These are phyloP conservation scores for Beauveria pseudobassiana DNA, from an alignment of 2,329 filamentous ascomycete species.

Conservation along the genomic window DNA sequence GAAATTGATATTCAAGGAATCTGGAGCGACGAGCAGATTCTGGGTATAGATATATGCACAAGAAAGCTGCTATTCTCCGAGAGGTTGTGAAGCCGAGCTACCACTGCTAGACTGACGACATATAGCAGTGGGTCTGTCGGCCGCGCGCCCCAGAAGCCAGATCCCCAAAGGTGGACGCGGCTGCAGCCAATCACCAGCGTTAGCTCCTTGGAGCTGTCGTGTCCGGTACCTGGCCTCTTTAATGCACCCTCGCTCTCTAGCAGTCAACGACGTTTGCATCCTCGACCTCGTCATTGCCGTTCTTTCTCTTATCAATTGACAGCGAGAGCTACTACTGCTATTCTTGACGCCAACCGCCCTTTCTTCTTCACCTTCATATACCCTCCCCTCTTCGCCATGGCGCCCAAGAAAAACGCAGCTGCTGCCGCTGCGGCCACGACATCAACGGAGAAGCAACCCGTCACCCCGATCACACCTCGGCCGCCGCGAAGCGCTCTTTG, in stretches of 20 bases:
- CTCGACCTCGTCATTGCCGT: background rate
- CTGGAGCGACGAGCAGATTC: background rate
- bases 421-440: slow-evolving; percentile 23
- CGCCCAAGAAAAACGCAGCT: slow-evolving; percentile 41
- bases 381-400: slow-evolving; percentile 29
- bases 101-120: slow-evolving; percentile 12
- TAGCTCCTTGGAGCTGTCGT: slow-evolving; percentile 29
- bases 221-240: slow-evolving; percentile 18
- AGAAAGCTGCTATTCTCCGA: background rate
- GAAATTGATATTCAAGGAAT: no score
- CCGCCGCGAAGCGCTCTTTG: slow-evolving; percentile 12
- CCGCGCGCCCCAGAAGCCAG: slow-evolving; percentile 9
- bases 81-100: background rate
- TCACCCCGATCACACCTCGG: slow-evolving; percentile 23
- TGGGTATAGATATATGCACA: background rate
- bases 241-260: slow-evolving; percentile 16
- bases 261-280: background rate
- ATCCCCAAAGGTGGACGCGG: slow-evolving; percentile 4
- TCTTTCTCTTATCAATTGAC: background rate
- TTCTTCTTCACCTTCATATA: background rate
- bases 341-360: background rate
- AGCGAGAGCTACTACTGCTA: background rate
- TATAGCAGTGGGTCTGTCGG: slow-evolving; percentile 6
- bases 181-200: slow-evolving; percentile 24
- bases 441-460: slow-evolving; percentile 36